Base-by-base conservation (phyloP, 495 filamentous ascomycete genomes). In the Trichocladium uniseriatum region DNA sequence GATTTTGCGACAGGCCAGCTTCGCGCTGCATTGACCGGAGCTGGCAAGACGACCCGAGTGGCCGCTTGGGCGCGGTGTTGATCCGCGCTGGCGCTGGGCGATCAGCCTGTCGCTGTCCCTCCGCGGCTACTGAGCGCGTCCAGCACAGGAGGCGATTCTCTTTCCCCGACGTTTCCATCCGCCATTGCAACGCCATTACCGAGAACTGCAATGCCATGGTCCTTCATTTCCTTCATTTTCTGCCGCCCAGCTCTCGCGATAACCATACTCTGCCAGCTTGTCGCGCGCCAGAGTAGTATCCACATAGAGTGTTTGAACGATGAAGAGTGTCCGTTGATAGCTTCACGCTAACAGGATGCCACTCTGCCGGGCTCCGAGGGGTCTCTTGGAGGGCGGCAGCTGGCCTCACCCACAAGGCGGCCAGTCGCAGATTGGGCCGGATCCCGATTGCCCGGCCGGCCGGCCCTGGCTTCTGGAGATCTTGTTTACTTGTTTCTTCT, bases 181-280 rank as follows among this genome's bases (percentile, higher is more conserved):
- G 28, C 40, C 34, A 43, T 39, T 54, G 48, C 38, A 36, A 54
- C 51, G 18, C 45, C 45, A 41, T 18, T 51, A 38, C 49, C 55
- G 31, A 49, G 39, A 20, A 29, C 49, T 57, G 54, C 53, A 54
- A 48, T 37, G 51, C 36, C 24, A 27, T 29, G n/a, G 37, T 38
- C 52, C 51, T 50, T 49, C 55, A 60, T 60, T 45, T 49, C 38
- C 51, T 50, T 49, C 55, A 60, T 60, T 45, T 49, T 34, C 52
- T 54, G 43, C 51, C 54, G 54, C 54, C 43, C 41, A 31, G 5
- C 0, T 16, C 38, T 48, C 31, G 47, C 45, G 50, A 42, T 19
- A n/a, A n/a, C n/a, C n/a, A n/a, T n/a, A n/a, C n/a, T n/a, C n/a
- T n/a, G n/a, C n/a, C n/a, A n/a, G n/a, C n/a, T 53, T 55, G 54